Evolutionary conservation across 345 rosid species (phyloP).

Genomic region (Hibiscus trionum): DNA sequence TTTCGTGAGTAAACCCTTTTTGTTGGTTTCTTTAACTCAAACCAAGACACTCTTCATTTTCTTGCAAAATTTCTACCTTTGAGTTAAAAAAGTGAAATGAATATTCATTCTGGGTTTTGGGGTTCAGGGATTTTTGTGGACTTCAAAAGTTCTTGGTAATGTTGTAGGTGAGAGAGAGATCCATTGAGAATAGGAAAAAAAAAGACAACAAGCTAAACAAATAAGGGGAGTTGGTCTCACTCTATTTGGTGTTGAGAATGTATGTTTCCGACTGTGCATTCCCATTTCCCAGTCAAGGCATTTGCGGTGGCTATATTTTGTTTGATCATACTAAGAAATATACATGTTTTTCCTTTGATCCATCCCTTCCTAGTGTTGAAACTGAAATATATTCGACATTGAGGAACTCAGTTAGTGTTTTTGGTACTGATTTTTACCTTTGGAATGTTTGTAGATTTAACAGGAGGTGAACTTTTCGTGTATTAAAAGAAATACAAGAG

Average conservation of each 20-base stretch:
- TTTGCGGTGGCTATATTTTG: slow-evolving; percentile 18
- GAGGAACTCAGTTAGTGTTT: slow-evolving; percentile 1
- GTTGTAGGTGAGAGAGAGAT: slow-evolving; percentile 3
- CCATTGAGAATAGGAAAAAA: slow-evolving; percentile 26
- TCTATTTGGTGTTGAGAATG: slow-evolving; percentile 21
- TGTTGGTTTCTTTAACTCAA: slow-evolving; percentile 32
- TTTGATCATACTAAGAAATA: slow-evolving; percentile 26
- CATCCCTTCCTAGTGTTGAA: background rate
- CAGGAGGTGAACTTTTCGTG: slow-evolving; percentile 8
- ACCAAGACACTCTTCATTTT: slow-evolving; percentile 29
- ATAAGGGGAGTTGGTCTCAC: slow-evolving; percentile 49
- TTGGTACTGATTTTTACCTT: slow-evolving; percentile 1
- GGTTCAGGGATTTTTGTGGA: slow-evolving; percentile 21
- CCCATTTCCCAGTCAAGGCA: no score
- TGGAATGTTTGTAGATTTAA: slow-evolving; percentile 1
- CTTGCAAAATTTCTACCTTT: slow-evolving; percentile 27
- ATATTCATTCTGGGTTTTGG: slow-evolving; percentile 26
- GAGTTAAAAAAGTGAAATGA: slow-evolving; percentile 11
- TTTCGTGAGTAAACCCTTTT: slow-evolving; percentile 17
- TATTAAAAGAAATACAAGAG: slow-evolving; percentile 4
- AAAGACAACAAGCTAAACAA: slow-evolving; percentile 23
- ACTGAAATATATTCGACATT: background rate
- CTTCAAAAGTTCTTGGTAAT: slow-evolving; percentile 20
- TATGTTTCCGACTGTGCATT: slow-evolving; percentile 16
- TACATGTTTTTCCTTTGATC: slow-evolving; percentile 16